These are phyloP conservation scores for Mycena vitilis DNA, from an alignment of 768 basidiomycete genomes.

Conservation along the genomic window DNA sequence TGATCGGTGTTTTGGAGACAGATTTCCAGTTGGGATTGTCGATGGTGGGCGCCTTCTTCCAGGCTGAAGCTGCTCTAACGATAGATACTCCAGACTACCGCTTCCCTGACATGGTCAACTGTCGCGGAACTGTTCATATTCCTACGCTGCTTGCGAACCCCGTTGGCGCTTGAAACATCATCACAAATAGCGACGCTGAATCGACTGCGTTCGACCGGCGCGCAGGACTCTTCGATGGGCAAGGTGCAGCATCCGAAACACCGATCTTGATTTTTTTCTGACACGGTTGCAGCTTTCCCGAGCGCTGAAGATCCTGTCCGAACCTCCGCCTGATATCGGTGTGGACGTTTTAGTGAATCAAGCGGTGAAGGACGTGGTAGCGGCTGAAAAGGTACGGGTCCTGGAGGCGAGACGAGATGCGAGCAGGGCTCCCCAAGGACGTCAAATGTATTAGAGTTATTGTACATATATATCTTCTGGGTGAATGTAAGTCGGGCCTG, in stretches of 20 bases:
- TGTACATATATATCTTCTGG: constrained; percentile 25
- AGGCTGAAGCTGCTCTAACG: constrained; percentile 7
- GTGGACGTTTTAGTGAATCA: constrained; percentile 65
- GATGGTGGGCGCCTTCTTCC: constrained; percentile 46
- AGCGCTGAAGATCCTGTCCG: constrained; percentile 62
- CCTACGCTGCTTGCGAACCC: constrained; percentile 64
- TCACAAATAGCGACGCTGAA: constrained; percentile 62
- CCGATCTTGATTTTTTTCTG: constrained; percentile 5
- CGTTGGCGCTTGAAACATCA: constrained; percentile 65
- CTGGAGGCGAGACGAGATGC: constrained; percentile 53
- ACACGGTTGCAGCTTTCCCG: constrained; percentile 59
- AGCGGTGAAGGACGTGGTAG: constrained; percentile 70
- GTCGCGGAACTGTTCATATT: constrained; percentile 76
- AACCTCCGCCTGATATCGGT: constrained; percentile 59
- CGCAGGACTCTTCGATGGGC: constrained; percentile 58
- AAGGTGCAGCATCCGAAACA: constrained; percentile 55
- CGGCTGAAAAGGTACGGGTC: constrained; percentile 75
- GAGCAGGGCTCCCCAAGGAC: constrained; percentile 44
- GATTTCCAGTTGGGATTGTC: constrained; percentile 57
- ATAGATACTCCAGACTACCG: constrained; percentile 56
- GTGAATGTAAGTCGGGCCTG: constrained; percentile 27
- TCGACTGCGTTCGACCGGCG: constrained; percentile 58
- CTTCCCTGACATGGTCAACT: constrained; percentile 67
- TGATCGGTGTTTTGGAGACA: constrained; percentile 61
- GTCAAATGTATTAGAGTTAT: constrained; percentile 35